Evolutionary conservation across 345 rosid genomes (phyloP).

Genomic region (Salix exigua): DNA sequence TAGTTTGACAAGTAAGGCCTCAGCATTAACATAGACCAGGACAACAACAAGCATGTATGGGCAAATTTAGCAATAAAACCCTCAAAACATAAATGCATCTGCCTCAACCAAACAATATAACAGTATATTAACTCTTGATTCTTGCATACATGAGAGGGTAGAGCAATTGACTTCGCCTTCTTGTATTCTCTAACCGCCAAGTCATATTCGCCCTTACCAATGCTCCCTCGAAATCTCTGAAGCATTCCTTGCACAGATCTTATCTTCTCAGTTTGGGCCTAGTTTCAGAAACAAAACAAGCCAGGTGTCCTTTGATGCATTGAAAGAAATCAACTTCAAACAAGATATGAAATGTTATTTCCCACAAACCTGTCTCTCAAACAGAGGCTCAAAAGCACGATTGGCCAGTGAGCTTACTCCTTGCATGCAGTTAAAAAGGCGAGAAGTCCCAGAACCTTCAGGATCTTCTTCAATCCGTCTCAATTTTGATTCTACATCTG

Average conservation of each 20-base stretch:
- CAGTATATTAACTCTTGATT: constrained; percentile 2
- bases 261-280: constrained; percentile 99
- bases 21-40: neutral
- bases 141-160: constrained; percentile 84
- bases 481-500: constrained; percentile 93
- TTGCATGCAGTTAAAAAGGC: constrained; percentile 71
- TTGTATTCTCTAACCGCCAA: constrained; percentile 96
- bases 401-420: constrained; percentile 75
- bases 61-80: neutral
- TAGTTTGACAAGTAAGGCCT: no score
- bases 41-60: neutral
- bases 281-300: constrained; percentile 18
- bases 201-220: constrained; percentile 95
- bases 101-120: constrained; percentile 1
- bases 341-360: constrained; percentile 6
- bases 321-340: constrained; percentile 2
- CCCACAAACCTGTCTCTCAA: constrained; percentile 90
- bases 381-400: constrained; percentile 87
- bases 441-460: constrained; percentile 93
- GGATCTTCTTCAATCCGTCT: constrained; percentile 95
- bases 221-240: constrained; percentile 88
- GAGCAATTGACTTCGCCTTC: constrained; percentile 94
- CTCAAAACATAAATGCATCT: neutral
- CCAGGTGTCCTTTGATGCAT: neutral
- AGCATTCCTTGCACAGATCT: constrained; percentile 99